phyloP scores from a whole-genome alignment of 176 grass and related monocot species.

The Carex pumila region DNA sequence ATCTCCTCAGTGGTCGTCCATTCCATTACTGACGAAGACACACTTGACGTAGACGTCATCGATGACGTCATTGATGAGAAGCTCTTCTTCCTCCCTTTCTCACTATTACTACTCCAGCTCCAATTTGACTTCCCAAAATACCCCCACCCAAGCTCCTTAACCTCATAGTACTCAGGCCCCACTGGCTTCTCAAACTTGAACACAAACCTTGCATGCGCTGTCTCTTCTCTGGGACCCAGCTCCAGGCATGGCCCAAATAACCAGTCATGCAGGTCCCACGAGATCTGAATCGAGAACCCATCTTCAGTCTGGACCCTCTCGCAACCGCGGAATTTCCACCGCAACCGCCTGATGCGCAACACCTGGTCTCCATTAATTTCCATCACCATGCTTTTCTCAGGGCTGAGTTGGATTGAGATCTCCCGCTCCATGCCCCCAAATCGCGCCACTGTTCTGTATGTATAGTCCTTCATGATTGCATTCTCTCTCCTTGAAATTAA shows the following conservation, averaged over 20 bases:
- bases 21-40: constrained; percentile 73
- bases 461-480: constrained; percentile 45
- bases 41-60: constrained; percentile 41
- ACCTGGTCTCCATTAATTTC: constrained; percentile 61
- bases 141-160: constrained; percentile 29
- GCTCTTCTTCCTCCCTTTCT: constrained; percentile 41
- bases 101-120: constrained; percentile 66
- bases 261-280: constrained; percentile 94
- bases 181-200: constrained; percentile 68
- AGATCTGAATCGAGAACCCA: constrained; percentile 52
- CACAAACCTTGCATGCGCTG: constrained; percentile 61
- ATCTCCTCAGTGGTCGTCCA: constrained; percentile 74
- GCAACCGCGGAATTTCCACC: constrained; percentile 89
- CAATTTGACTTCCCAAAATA: constrained; percentile 38
- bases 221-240: constrained; percentile 9
- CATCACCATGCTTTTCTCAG: constrained; percentile 58
- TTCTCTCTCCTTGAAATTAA: constrained; percentile 66
- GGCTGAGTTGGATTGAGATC: constrained; percentile 68
- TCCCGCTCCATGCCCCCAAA: constrained; percentile 60
- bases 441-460: constrained; percentile 52
- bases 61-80: constrained; percentile 46
- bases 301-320: constrained; percentile 66
- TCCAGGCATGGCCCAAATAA: constrained; percentile 44
- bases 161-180: constrained; percentile 14
- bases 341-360: constrained; percentile 59